Conservation (phyloP, 306 rosid genomes). For the Mimosa pudica region DNA sequence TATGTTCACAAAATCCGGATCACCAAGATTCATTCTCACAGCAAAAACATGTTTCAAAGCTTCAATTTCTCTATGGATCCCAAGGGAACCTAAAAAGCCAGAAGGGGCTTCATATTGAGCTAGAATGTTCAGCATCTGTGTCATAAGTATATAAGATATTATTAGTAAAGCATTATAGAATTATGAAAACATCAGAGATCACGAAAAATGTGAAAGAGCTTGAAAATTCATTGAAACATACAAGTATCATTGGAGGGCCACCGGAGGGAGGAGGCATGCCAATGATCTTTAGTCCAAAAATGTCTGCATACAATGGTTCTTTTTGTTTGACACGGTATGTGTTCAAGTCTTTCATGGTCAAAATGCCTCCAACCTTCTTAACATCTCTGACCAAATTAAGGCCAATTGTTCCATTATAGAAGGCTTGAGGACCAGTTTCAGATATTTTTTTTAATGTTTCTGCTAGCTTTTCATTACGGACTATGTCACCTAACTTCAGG, state of each 20-base stretch:
- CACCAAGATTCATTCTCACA: constrained; percentile 83
- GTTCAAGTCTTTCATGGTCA: constrained; percentile 60
- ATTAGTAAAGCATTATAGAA: constrained; percentile 12
- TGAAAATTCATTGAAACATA: constrained; percentile 15
- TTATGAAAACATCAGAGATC: neutral
- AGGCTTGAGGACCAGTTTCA: constrained; percentile 49
- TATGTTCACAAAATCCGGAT: constrained; percentile 72
- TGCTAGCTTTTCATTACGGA: constrained; percentile 61
- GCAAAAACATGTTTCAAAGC: constrained; percentile 78
- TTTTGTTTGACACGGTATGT: constrained; percentile 51
- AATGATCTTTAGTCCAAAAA: constrained; percentile 60
- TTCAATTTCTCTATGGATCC: constrained; percentile 72
- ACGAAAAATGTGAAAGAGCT: neutral
- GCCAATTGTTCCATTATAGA: constrained; percentile 70
- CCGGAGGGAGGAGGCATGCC: constrained; percentile 94
- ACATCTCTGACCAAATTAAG: constrained; percentile 61
- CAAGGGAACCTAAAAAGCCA: constrained; percentile 69
- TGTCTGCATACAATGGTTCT: constrained; percentile 47
- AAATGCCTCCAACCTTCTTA: constrained; percentile 68
- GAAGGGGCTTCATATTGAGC: constrained; percentile 61
- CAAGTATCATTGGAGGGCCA: constrained; percentile 80
- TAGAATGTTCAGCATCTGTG: constrained; percentile 80
- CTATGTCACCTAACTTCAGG: constrained; percentile 53
- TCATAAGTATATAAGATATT: constrained; percentile 18
- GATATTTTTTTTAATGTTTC: constrained; percentile 55